These are phyloP conservation scores for Coffea humblotiana DNA, from an alignment of 305 asterid genomes.

Conservation along the genomic window DNA sequence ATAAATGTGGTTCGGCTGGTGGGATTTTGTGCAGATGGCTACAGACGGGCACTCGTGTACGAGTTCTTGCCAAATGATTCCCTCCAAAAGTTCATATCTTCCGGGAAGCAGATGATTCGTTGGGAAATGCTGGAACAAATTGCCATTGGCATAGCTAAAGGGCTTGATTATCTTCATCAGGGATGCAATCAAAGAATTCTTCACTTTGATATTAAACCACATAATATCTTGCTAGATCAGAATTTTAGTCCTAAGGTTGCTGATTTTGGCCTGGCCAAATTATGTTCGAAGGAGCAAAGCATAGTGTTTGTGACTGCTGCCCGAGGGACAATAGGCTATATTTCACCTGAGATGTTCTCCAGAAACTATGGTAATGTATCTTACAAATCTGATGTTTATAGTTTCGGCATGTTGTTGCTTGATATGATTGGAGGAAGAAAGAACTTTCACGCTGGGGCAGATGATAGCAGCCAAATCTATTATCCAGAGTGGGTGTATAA, in stretches of 20 bases:
- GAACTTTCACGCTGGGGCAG: slow-evolving; percentile 16
- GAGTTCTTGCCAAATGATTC: slow-evolving; percentile 44
- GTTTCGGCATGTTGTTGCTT: slow-evolving; percentile 58
- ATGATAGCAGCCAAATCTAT: slow-evolving; percentile 31
- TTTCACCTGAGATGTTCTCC: slow-evolving; percentile 76
- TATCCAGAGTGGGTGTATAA: slow-evolving; percentile 45
- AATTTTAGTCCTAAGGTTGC: slow-evolving; percentile 52
- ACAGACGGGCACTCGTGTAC: slow-evolving; percentile 43
- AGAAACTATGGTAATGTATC: slow-evolving; percentile 54
- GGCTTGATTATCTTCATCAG: slow-evolving; percentile 37
- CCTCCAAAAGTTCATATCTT: slow-evolving; percentile 41
- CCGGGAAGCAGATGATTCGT: slow-evolving; percentile 34
- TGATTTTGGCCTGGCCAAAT: slow-evolving; percentile 69
- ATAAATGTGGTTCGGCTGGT: slow-evolving; percentile 46
- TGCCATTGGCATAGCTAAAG: slow-evolving; percentile 31
- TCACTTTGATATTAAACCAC: slow-evolving; percentile 47
- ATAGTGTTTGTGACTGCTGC: slow-evolving; percentile 51
- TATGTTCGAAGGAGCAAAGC: slow-evolving; percentile 63
- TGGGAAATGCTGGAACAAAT: slow-evolving; percentile 42
- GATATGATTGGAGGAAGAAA: slow-evolving; percentile 56
- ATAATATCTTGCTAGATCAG: slow-evolving; percentile 45
- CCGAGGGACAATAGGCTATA: slow-evolving; percentile 72
- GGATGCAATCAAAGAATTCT: slow-evolving; percentile 57
- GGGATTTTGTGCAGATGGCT: slow-evolving; percentile 52
- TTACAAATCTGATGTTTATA: slow-evolving; percentile 53